Conservation (phyloP, 768 basidiomycete species). For the Pulveroboletus ravenelii region DNA sequence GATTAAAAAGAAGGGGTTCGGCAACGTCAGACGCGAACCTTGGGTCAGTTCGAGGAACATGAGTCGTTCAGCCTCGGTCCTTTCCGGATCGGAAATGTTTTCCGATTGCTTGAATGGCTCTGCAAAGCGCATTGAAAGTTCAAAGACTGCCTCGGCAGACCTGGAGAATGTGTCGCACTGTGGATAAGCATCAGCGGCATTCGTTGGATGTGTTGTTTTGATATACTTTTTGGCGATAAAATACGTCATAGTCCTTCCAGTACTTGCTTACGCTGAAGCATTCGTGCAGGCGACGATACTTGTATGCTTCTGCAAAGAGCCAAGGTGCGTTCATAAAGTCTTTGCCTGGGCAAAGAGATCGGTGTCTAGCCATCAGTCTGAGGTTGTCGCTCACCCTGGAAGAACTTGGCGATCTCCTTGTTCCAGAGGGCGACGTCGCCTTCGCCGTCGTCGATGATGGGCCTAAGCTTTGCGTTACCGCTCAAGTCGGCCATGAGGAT, state of each 20-base stretch:
- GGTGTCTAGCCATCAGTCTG: background rate
- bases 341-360: slow-evolving; percentile 46
- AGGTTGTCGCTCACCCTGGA: slow-evolving; percentile 57
- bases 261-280: slow-evolving; percentile 89
- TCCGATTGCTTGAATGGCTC: slow-evolving; percentile 69
- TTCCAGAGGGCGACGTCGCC: slow-evolving; percentile 95
- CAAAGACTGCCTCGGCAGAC: slow-evolving; percentile 88
- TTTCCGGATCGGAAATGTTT: slow-evolving; percentile 47
- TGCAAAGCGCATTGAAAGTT: slow-evolving; percentile 87
- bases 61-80: slow-evolving; percentile 64
- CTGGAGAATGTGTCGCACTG: slow-evolving; percentile 95
- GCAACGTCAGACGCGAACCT: slow-evolving; percentile 40
- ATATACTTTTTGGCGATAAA: slow-evolving; percentile 86
- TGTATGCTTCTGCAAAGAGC: slow-evolving; percentile 95
- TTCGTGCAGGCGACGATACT: slow-evolving; percentile 86
- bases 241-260: slow-evolving; percentile 91
- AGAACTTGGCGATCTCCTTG: slow-evolving; percentile 93
- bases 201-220: background rate
- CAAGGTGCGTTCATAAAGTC: slow-evolving; percentile 96
- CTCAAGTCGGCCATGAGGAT: slow-evolving; percentile 84
- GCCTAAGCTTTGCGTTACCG: slow-evolving; percentile 76
- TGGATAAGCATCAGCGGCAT: slow-evolving; percentile 4
- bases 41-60: slow-evolving; percentile 94
- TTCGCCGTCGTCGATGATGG: slow-evolving; percentile 86
- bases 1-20: background rate